Evolutionary conservation across 2,329 filamentous ascomycete genomes (phyloP).

Genomic region (Macrophomina phaseolina): DNA sequence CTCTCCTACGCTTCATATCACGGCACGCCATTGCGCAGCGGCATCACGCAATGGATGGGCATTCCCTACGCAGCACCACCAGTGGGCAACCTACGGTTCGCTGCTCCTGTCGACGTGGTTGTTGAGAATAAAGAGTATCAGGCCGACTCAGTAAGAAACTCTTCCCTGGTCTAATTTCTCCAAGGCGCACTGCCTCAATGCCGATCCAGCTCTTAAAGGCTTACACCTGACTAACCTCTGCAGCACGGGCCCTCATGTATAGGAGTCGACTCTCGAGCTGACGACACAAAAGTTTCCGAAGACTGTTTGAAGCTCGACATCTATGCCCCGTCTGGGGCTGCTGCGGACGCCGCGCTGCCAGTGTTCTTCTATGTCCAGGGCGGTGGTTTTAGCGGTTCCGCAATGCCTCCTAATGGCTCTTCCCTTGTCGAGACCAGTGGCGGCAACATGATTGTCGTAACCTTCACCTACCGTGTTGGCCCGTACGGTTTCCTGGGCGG

Average conservation of each 20-base stretch:
- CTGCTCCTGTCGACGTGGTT: conserved; percentile 62
- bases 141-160: conserved; percentile 18
- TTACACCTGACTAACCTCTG: background rate
- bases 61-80: conserved; percentile 76
- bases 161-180: background rate
- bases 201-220: background rate
- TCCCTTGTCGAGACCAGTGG: conserved; percentile 41
- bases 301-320: conserved; percentile 50
- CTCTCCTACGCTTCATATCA: conserved; percentile 71
- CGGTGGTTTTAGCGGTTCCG: conserved; percentile 45
- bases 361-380: conserved; percentile 51
- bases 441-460: conserved; percentile 44
- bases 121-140: conserved; percentile 22
- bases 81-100: conserved; percentile 67
- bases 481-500: conserved; percentile 47
- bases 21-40: conserved; percentile 60
- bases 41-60: conserved; percentile 74
- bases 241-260: conserved; percentile 26
- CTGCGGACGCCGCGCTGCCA: conserved; percentile 40
- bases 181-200: background rate
- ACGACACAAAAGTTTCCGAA: conserved; percentile 36
- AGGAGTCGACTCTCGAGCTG: conserved; percentile 6
- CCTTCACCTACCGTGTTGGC: conserved; percentile 49
- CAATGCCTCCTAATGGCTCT: conserved; percentile 44
- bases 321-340: conserved; percentile 43